phyloP scores from a whole-genome alignment of 495 filamentous ascomycete genomes.

The Aspergillus egyptiacus region DNA sequence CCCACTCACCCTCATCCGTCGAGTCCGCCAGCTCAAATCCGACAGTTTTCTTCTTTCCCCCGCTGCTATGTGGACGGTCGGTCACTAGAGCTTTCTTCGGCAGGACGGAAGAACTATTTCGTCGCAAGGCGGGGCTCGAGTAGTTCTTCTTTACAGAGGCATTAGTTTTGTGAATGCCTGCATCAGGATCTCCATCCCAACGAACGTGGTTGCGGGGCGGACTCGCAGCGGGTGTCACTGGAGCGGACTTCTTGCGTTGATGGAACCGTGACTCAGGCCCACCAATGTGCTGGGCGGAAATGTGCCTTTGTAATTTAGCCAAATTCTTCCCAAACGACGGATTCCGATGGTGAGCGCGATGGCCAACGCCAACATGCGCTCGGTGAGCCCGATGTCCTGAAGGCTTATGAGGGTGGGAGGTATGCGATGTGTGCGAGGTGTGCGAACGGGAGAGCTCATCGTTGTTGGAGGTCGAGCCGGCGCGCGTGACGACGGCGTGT shows the following conservation, averaged over 20 bases:
- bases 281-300: conserved; percentile 26
- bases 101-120: conserved; percentile 27
- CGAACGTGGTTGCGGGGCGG: conserved; percentile 34
- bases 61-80: conserved; percentile 32
- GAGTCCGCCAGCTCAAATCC: conserved; percentile 45
- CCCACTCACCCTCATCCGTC: conserved; percentile 44
- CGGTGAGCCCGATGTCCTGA: conserved; percentile 28
- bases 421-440: conserved; percentile 25
- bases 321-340: conserved; percentile 2
- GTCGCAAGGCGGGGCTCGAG: conserved; percentile 40
- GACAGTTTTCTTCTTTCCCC: conserved; percentile 43
- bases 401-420: conserved; percentile 25
- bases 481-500: conserved; percentile 41
- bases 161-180: conserved; percentile 19
- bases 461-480: conserved; percentile 24
- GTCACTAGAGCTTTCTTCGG: conserved; percentile 37
- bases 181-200: conserved; percentile 36
- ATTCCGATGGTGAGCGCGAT: conserved; percentile 31
- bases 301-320: conserved; percentile 27
- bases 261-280: conserved; percentile 35
- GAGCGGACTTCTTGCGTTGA: conserved; percentile 45
- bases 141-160: conserved; percentile 42
- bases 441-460: conserved; percentile 33
- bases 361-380: conserved; percentile 38
- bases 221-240: conserved; percentile 40